phyloP scores from a whole-genome alignment of 768 basidiomycete genomes.

The Galerina sulciceps region DNA sequence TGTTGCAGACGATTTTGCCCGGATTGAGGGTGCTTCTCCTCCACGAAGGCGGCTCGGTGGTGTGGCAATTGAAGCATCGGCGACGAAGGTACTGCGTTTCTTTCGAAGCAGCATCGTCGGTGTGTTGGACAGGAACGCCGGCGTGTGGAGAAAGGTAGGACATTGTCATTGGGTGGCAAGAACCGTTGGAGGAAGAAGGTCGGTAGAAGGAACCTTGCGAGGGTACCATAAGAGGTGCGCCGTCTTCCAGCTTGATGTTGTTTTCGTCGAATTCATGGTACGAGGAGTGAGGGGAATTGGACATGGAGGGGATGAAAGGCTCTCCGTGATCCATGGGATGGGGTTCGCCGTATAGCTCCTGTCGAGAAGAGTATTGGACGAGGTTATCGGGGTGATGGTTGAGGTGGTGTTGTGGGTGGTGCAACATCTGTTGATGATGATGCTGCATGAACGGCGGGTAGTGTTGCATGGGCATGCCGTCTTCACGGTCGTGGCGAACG shows the following conservation, averaged over 20 bases:
- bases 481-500: slow-evolving; percentile 72
- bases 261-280: slow-evolving; percentile 53
- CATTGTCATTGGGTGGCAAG: slow-evolving; percentile 36
- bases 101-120: slow-evolving; percentile 88
- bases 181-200: slow-evolving; percentile 21
- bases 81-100: slow-evolving; percentile 90
- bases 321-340: slow-evolving; percentile 28
- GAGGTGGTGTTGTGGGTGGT: slow-evolving; percentile 15
- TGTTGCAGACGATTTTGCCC: slow-evolving; percentile 94
- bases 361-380: slow-evolving; percentile 33
- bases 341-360: slow-evolving; percentile 40
- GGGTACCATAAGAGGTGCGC: slow-evolving; percentile 60
- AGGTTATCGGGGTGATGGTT: slow-evolving; percentile 8
- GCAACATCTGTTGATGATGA: slow-evolving; percentile 34
- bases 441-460: slow-evolving; percentile 49
- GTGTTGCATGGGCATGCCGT: slow-evolving; percentile 42
- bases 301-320: slow-evolving; percentile 39
- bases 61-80: slow-evolving; percentile 90
- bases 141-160: slow-evolving; percentile 44
- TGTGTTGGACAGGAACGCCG: slow-evolving; percentile 80
- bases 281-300: slow-evolving; percentile 44
- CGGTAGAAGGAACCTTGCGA: slow-evolving; percentile 59
- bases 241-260: slow-evolving; percentile 72
- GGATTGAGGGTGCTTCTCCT: slow-evolving; percentile 86
- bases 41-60: slow-evolving; percentile 90